These are phyloP conservation scores for Acarospora socialis DNA, from an alignment of 2,329 filamentous ascomycete species.

Conservation along the genomic window DNA sequence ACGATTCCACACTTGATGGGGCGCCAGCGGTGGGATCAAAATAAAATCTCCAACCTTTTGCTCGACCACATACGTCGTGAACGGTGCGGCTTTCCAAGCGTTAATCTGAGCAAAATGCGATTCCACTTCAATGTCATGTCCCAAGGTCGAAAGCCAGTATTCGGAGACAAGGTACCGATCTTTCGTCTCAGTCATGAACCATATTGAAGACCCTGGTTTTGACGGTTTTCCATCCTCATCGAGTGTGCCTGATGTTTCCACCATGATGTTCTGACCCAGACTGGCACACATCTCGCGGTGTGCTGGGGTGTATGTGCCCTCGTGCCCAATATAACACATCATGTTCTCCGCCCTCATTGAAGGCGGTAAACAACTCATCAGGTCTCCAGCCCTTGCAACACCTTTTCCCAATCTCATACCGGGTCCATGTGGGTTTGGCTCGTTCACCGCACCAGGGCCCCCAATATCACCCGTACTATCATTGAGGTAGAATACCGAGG, in stretches of 20 bases:
- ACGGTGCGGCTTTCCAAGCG: slow-evolving; percentile 88
- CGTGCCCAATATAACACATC: slow-evolving; percentile 97
- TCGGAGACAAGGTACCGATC: slow-evolving; percentile 82
- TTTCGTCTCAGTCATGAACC: slow-evolving; percentile 97
- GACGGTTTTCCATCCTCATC: slow-evolving; percentile 54
- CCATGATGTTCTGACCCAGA: slow-evolving; percentile 95
- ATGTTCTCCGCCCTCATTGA: slow-evolving; percentile 90
- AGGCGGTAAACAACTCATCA: slow-evolving; percentile 82
- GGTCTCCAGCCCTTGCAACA: slow-evolving; percentile 63
- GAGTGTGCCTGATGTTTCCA: slow-evolving; percentile 59
- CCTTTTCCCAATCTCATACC: slow-evolving; percentile 38
- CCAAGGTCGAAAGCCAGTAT: slow-evolving; percentile 83
- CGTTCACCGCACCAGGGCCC: slow-evolving; percentile 40
- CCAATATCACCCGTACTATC: slow-evolving; percentile 50
- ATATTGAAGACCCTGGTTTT: slow-evolving; percentile 76
- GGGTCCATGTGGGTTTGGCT: slow-evolving; percentile 26
- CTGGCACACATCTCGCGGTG: slow-evolving; percentile 97
- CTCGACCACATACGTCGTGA: slow-evolving; percentile 84
- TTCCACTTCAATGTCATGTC: slow-evolving; percentile 93
- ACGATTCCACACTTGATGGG: slow-evolving; percentile 96
- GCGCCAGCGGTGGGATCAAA: slow-evolving; percentile 78
- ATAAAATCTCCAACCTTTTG: slow-evolving; percentile 87
- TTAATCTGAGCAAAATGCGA: slow-evolving; percentile 93
- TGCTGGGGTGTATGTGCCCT: slow-evolving; percentile 89
- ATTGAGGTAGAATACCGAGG: slow-evolving; percentile 79